phyloP scores from a whole-genome alignment of 805 yeast species.

The Tetrapisispora pingtungensis region DNA sequence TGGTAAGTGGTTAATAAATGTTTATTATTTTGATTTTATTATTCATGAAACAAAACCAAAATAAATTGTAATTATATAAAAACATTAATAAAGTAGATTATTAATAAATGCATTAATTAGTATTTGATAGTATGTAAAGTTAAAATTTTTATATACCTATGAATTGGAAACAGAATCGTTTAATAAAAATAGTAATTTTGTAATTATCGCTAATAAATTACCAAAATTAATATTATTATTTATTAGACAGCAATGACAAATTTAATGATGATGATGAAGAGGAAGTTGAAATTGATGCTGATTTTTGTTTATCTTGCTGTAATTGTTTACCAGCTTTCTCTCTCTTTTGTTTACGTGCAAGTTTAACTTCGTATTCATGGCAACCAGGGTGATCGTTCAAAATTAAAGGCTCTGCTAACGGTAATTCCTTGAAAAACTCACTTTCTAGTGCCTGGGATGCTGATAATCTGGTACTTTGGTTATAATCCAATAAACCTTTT shows the following conservation, averaged over 20 bases:
- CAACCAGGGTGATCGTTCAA: constrained; percentile 64
- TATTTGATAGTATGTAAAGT: background rate
- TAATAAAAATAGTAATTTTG: too few relatives aligned
- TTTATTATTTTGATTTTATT: background rate
- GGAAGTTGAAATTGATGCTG: background rate
- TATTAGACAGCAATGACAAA: background rate
- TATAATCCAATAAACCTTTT: constrained; percentile 45
- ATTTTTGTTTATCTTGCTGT: background rate
- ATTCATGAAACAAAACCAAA: background rate
- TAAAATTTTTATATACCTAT: background rate
- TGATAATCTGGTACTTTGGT: constrained; percentile 58
- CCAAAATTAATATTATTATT: background rate
- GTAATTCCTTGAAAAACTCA: constrained; percentile 61
- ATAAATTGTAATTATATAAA: background rate
- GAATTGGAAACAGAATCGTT: background rate
- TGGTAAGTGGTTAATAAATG: background rate
- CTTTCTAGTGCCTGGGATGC: constrained; percentile 65
- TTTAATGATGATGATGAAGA: background rate
- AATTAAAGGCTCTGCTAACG: constrained; percentile 49
- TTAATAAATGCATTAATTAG: constrained; percentile 1
- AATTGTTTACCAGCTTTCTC: background rate
- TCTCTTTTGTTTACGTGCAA: constrained; percentile 50
- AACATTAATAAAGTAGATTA: background rate
- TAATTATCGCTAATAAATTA: too few relatives aligned
- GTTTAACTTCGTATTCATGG: constrained; percentile 75